Evolutionary conservation across 345 rosid genomes (phyloP).

Genomic region (Brassica nigra): DNA sequence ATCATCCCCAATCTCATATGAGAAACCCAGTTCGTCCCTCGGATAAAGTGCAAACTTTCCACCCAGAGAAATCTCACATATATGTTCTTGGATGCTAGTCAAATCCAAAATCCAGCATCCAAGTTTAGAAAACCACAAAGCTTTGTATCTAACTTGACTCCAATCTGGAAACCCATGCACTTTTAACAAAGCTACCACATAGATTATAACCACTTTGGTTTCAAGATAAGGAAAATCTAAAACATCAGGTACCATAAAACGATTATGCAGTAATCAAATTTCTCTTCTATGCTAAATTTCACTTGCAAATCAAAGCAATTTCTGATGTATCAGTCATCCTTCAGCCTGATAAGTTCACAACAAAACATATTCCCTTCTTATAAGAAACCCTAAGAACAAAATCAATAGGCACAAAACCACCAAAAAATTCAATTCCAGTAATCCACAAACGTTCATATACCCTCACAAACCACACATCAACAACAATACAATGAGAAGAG

Average conservation of each 20-base stretch:
- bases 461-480: conserved; percentile 15
- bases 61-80: background rate
- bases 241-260: conserved; percentile 4
- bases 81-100: background rate
- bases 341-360: conserved; percentile 7
- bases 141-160: conserved; percentile 20
- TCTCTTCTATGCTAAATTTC: background rate
- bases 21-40: conserved; percentile 1
- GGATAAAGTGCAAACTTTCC: background rate
- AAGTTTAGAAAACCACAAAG: conserved; percentile 16
- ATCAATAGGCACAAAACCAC: conserved; percentile 12
- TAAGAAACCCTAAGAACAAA: conserved; percentile 32
- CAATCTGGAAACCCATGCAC: conserved; percentile 34
- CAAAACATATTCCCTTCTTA: background rate
- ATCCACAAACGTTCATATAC: conserved; percentile 20
- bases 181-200: background rate
- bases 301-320: conserved; percentile 3
- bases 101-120: conserved; percentile 9
- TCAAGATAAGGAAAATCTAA: background rate
- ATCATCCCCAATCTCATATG: conserved; percentile 10
- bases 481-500: background rate
- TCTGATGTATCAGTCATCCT: background rate
- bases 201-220: background rate
- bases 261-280: conserved; percentile 10
- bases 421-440: conserved; percentile 19